Conservation (phyloP, 768 basidiomycete species). For the Pisolithus albus region DNA sequence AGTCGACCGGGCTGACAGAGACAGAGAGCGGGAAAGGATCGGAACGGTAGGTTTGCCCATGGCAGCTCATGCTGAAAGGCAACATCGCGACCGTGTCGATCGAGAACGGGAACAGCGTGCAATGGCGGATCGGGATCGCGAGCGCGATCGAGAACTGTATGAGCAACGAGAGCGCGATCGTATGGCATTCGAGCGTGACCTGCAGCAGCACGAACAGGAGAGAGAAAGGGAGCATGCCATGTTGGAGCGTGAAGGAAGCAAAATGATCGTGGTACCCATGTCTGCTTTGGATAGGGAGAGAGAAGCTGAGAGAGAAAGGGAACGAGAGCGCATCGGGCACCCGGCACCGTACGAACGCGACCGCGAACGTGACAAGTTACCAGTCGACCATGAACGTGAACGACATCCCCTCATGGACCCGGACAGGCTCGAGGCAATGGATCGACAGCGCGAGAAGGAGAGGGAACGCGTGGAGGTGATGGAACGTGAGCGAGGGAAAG, state of each 20-base stretch:
- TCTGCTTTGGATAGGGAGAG: neutral
- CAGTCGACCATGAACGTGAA: conserved; percentile 14
- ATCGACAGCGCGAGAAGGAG: conserved; percentile 29
- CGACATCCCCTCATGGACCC: conserved; percentile 11
- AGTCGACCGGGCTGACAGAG: conserved; percentile 6
- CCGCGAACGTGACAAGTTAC: neutral
- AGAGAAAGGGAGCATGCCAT: conserved; percentile 20
- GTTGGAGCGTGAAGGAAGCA: conserved; percentile 10
- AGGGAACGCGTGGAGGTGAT: conserved; percentile 24
- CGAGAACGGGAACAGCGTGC: conserved; percentile 17
- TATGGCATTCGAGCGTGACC: conserved; percentile 14
- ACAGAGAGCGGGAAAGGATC: conserved; percentile 15
- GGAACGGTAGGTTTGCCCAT: conserved; percentile 6
- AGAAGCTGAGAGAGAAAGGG: neutral
- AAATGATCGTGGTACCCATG: neutral
- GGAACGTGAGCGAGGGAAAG: conserved; percentile 8
- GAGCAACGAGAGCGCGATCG: conserved; percentile 16
- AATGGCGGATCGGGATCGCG: conserved; percentile 9
- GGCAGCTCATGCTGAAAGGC: conserved; percentile 3
- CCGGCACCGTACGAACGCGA: conserved; percentile 13
- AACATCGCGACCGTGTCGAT: neutral
- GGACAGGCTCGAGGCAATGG: conserved; percentile 14
- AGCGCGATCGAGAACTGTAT: conserved; percentile 13
- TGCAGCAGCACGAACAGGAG: conserved; percentile 15
- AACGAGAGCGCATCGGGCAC: neutral